These are phyloP conservation scores for Comarum palustre DNA, from an alignment of 306 rosid species.

Conservation along the genomic window DNA sequence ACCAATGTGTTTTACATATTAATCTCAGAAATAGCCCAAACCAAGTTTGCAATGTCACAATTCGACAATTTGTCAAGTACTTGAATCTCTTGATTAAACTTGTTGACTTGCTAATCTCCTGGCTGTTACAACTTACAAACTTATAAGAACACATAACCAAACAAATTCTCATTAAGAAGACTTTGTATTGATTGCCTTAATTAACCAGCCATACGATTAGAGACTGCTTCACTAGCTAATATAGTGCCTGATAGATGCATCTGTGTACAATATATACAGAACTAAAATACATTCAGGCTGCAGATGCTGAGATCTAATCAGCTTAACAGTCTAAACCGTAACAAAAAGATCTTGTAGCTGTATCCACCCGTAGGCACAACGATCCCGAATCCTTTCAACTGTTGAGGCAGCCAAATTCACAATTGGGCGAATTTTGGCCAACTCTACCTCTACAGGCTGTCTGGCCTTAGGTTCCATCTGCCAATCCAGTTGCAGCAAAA, in stretches of 20 bases:
- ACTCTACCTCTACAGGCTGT: constrained; percentile 56
- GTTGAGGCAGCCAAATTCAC: constrained; percentile 61
- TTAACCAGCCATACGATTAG: neutral
- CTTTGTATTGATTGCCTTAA: too few species aligned
- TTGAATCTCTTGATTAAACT: too few species aligned
- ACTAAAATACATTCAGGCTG: neutral
- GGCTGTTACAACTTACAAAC: too few species aligned
- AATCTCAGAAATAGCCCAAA: too few species aligned
- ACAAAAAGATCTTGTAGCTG: constrained; percentile 57
- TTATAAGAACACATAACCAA: too few species aligned
- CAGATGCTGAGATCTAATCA: constrained; percentile 1
- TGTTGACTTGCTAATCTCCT: too few species aligned
- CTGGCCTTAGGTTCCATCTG: constrained; percentile 63
- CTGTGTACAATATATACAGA: neutral
- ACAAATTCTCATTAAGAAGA: too few species aligned
- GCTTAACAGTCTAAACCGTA: constrained; percentile 35
- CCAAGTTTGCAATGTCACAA: neutral
- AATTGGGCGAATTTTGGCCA: constrained; percentile 55
- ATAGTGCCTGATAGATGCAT: neutral
- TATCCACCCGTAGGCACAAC: constrained; percentile 84
- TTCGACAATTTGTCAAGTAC: too few species aligned
- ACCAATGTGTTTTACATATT: too few species aligned
- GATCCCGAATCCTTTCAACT: constrained; percentile 62
- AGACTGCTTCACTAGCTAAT: neutral
- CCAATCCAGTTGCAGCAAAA: constrained; percentile 9